Evolutionary conservation across 164 flowering plant species (phyloP).

Genomic region (Dillenia turbinata): DNA sequence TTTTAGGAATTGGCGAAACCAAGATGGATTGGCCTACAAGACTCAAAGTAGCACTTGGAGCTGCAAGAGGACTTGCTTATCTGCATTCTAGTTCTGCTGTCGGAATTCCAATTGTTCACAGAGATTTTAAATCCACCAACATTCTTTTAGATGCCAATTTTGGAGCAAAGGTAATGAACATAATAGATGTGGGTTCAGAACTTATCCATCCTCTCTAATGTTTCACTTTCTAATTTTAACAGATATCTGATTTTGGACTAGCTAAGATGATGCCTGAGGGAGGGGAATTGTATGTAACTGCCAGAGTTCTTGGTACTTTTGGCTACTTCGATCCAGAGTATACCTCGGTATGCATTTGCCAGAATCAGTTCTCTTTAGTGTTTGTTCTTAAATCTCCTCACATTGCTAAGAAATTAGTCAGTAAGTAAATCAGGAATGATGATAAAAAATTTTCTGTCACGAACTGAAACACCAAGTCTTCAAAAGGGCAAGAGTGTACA

Average conservation of each 20-base stretch:
- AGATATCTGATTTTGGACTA: slow-evolving; percentile 97
- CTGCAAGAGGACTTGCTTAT: slow-evolving; percentile 91
- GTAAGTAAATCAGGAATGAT: no score
- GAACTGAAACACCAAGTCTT: no score
- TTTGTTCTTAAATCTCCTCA: no score
- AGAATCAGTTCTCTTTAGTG: not conserved
- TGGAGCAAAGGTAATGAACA: slow-evolving; percentile 73
- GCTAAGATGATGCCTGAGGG: slow-evolving; percentile 98
- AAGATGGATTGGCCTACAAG: slow-evolving; percentile 87
- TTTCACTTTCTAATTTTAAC: not conserved
- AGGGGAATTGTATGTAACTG: slow-evolving; percentile 67
- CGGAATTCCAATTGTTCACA: slow-evolving; percentile 87
- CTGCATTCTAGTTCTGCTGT: slow-evolving; percentile 81
- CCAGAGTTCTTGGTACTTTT: slow-evolving; percentile 85
- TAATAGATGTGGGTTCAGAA: no score
- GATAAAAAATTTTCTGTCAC: no score
- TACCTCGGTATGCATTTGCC: slow-evolving; percentile 60
- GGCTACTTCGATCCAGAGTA: slow-evolving; percentile 98
- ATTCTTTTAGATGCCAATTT: slow-evolving; percentile 63
- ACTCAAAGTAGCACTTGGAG: slow-evolving; percentile 86
- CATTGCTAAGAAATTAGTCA: no score
- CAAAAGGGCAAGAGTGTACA: no score
- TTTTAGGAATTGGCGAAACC: slow-evolving; percentile 55
- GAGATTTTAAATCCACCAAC: slow-evolving; percentile 97
- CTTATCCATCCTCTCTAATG: no score